Percentiles rank a stretch among this genome's conserved stretches.
Conservation (phyloP, 2,329 filamentous ascomycete genomes). For the Zymoseptoria brevis region DNA sequence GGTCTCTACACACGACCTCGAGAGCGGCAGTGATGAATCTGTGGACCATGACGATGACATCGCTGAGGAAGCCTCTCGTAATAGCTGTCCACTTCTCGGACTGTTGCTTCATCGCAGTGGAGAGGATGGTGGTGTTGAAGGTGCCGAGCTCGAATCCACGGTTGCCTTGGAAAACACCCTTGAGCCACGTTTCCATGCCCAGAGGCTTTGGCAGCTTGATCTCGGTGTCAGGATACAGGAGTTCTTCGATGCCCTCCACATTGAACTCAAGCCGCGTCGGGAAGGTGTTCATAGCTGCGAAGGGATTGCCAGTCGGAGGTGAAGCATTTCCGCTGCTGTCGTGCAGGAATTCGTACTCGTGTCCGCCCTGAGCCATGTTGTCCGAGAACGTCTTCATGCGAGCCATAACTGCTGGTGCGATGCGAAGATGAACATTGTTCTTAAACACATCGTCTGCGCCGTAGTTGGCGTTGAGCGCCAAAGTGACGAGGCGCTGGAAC, state of each 20-base stretch:
- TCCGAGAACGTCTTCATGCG: constrained; percentile 22
- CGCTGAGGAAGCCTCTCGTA: constrained; percentile 43
- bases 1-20: constrained; percentile 37
- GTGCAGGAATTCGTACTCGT: constrained; percentile 24
- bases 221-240: no score
- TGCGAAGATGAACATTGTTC: constrained; percentile 22
- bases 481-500: constrained; percentile 32
- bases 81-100: constrained; percentile 40
- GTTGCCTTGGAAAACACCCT: constrained; percentile 1
- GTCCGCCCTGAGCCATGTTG: constrained; percentile 22
- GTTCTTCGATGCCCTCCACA: no score
- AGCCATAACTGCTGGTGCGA: constrained; percentile 30
- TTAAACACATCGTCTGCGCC: constrained; percentile 30
- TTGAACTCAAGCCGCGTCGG: no score
- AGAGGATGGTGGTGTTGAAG: constrained; percentile 36
- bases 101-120: constrained; percentile 36
- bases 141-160: constrained; percentile 37
- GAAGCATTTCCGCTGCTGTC: no score
- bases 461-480: constrained; percentile 33
- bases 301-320: no score
- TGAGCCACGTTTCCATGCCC: constrained; percentile 6
- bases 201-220: no score
- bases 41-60: constrained; percentile 46
- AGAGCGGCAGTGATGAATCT: constrained; percentile 44
- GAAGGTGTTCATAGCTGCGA: no score